phyloP scores from a whole-genome alignment of 1,284 basidiomycete species.

The Ganoderma resinaceum region DNA sequence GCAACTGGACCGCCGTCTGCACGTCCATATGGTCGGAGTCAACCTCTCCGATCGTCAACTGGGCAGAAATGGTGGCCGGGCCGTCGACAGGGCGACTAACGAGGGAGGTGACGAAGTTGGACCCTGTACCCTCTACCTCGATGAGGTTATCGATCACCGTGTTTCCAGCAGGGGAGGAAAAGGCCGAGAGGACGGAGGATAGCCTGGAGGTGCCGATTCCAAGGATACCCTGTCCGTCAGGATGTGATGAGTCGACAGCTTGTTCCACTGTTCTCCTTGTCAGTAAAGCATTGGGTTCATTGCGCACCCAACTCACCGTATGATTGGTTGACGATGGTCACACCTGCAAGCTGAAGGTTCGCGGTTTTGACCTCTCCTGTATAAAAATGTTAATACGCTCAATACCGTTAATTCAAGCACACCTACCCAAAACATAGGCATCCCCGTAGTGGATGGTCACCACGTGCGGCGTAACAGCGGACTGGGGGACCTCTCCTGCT shows the following conservation, averaged over 20 bases:
- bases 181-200: conserved; percentile 36
- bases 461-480: conserved; percentile 33
- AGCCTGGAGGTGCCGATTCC: conserved; percentile 47
- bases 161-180: conserved; percentile 43
- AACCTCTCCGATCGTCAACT: conserved; percentile 46
- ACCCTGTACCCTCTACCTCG: conserved; percentile 33
- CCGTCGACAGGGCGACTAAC: conserved; percentile 42
- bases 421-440: conserved; percentile 52
- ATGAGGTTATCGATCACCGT: conserved; percentile 62
- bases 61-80: conserved; percentile 39
- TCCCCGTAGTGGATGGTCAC: conserved; percentile 56
- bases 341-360: conserved; percentile 57
- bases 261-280: conserved; percentile 30
- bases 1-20: conserved; percentile 40
- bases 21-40: conserved; percentile 40
- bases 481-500: conserved; percentile 51
- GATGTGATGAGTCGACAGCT: conserved; percentile 31
- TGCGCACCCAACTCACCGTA: conserved; percentile 53
- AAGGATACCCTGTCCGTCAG: conserved; percentile 42
- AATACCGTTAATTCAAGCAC: too few relatives aligned
- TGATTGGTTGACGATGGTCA: conserved; percentile 60
- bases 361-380: conserved; percentile 60
- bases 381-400: not conserved
- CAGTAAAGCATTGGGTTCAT: not conserved
- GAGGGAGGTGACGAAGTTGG: conserved; percentile 61